These are phyloP conservation scores for Penicillium arizonense DNA, from an alignment of 495 filamentous ascomycete species.

Conservation along the genomic window DNA sequence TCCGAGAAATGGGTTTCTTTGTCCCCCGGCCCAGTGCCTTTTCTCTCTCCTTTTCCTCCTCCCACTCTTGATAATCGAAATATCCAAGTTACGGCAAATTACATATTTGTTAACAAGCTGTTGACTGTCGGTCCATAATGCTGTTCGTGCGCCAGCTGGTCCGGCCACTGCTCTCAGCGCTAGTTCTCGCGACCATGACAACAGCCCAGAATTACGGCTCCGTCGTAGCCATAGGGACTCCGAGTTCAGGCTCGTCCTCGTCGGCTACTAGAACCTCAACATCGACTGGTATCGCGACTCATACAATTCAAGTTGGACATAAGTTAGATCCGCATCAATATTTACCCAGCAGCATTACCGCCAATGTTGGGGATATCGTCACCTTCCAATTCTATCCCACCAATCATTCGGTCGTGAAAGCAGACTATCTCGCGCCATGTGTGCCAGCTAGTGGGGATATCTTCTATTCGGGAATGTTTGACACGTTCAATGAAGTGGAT, in stretches of 20 bases:
- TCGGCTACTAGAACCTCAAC: constrained; percentile 11
- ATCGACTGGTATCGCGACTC: constrained; percentile 29
- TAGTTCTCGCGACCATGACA: constrained; percentile 5
- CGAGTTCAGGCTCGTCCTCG: constrained; percentile 1
- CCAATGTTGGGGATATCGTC: constrained; percentile 52
- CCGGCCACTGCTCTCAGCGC: constrained; percentile 7
- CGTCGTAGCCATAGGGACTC: neutral
- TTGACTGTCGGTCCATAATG: neutral
- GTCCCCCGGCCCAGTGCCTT: neutral
- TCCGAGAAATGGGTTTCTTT: neutral
- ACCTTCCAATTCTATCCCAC: constrained; percentile 61
- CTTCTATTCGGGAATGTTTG: constrained; percentile 43
- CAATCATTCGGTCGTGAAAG: constrained; percentile 62
- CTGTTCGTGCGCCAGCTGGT: constrained; percentile 3
- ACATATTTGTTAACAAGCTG: neutral
- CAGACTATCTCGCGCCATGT: constrained; percentile 57
- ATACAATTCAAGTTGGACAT: constrained; percentile 51
- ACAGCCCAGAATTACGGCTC: neutral
- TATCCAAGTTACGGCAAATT: neutral
- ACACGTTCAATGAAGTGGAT: constrained; percentile 26
- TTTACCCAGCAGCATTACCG: constrained; percentile 50
- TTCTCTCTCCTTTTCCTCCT: neutral
- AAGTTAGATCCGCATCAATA: constrained; percentile 45
- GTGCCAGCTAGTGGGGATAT: constrained; percentile 40
- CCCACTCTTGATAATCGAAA: neutral